These are phyloP conservation scores for Silene latifolia DNA, from an alignment of 148 eudicot species.

Conservation along the genomic window DNA sequence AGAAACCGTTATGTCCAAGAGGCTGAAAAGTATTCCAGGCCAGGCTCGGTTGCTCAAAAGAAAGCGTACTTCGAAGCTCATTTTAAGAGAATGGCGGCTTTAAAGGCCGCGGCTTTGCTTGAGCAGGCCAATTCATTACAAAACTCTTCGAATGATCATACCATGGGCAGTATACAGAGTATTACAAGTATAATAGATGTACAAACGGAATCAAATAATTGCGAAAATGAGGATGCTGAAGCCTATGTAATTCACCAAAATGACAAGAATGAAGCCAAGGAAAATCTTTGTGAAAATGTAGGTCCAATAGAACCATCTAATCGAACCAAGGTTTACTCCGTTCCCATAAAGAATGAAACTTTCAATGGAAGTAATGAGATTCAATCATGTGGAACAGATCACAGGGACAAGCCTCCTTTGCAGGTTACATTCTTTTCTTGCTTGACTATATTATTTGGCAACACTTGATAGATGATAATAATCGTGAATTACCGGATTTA, in stretches of 20 bases:
- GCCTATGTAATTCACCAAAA: slow-evolving; percentile 27
- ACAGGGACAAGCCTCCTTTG: slow-evolving; percentile 45
- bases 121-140: slow-evolving; percentile 41
- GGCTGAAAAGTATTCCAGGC: slow-evolving; percentile 69
- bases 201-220: background rate
- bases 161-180: background rate
- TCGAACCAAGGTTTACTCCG: slow-evolving; percentile 2
- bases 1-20: slow-evolving; percentile 77
- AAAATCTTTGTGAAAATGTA: slow-evolving; percentile 14
- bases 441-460: background rate
- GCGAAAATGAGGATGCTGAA: slow-evolving; percentile 8
- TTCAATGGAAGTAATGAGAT: slow-evolving; percentile 14
- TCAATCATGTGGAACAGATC: slow-evolving; percentile 16
- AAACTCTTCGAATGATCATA: background rate
- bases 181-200: background rate
- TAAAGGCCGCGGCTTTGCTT: slow-evolving; percentile 69
- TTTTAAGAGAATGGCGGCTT: slow-evolving; percentile 84
- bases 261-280: slow-evolving; percentile 17
- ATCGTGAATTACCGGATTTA: slow-evolving; percentile 6
- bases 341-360: background rate
- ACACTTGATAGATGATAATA: background rate
- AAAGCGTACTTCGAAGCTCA: slow-evolving; percentile 97
- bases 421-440: slow-evolving; percentile 36
- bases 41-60: slow-evolving; percentile 89
- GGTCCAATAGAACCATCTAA: slow-evolving; percentile 4